Evolutionary conservation across 2,329 filamentous ascomycete species (phyloP).

Genomic region (Claviceps sp.): DNA sequence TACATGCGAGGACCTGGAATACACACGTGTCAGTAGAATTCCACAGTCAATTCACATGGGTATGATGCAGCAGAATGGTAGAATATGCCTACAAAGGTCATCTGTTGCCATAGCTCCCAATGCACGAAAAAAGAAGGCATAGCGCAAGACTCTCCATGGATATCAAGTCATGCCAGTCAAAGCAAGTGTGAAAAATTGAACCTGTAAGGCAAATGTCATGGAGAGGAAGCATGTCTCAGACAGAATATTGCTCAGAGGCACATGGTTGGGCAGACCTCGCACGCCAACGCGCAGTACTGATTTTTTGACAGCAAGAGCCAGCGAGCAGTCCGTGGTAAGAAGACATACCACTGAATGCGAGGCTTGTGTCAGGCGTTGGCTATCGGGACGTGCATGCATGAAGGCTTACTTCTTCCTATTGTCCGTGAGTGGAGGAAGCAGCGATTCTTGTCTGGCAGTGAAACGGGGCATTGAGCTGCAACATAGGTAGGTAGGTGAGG

Average conservation of each 20-base stretch:
- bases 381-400: neutral
- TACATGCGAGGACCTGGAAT: conserved; percentile 54
- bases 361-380: neutral
- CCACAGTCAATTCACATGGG: too few relatives aligned
- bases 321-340: conserved; percentile 4
- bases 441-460: neutral
- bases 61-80: neutral
- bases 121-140: conserved; percentile 44
- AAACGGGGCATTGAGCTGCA: neutral
- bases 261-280: neutral
- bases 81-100: conserved; percentile 62
- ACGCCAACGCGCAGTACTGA: neutral
- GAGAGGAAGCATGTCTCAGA: conserved; percentile 1
- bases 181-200: neutral
- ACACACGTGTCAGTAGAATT: neutral
- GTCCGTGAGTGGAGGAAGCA: neutral
- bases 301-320: conserved; percentile 5
- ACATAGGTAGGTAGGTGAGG: neutral
- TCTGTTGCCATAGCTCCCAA: conserved; percentile 79
- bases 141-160: conserved; percentile 3
- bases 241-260: neutral
- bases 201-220: neutral
- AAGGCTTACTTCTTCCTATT: neutral
- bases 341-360: neutral
- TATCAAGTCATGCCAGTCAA: neutral